Evolutionary conservation across 1,284 basidiomycete species (phyloP), one percentile per base, ranked within the genome.

Genomic region (Malassezia equina): DNA sequence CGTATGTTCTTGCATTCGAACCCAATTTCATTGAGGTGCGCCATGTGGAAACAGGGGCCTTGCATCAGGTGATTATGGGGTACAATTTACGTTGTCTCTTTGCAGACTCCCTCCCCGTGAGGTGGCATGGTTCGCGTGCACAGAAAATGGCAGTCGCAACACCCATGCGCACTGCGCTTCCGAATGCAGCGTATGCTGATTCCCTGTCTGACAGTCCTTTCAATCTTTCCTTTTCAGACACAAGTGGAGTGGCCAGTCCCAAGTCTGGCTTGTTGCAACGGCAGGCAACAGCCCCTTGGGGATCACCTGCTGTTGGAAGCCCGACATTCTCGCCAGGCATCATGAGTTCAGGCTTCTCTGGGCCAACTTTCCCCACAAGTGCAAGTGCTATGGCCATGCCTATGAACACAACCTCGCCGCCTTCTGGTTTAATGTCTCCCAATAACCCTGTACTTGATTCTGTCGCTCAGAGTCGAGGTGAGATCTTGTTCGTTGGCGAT

Each of bases 1-100:
- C 94, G 0, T 98, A 91, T 75, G 88, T 98, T 28, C 80, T 99
- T 39, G 94, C 93, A 0, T 95, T 99, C 69, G 94, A 98, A 73
- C 86, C 90, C 9, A 86, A 85, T 2, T 98, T 99, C 71, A 85
- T 98, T 68, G 94, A 99, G 76, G 86, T 99, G 46, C 85, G 91
- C 40, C 88, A 96, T 72, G 90, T 98, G 59, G 88, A 94, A 73
- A 89, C 86, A 4, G 90, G 93, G 7, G 79, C 84, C 29, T 81
- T 98, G 73, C 85, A 90, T 24, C 94, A 98, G 78, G 87, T 98
- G 67, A 94, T 98, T 59, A 90, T 93, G 61, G 73, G 67, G 29
- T 64, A 70, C 55, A 72, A 73, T 34, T 57, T 75, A 46, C 84
- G 86, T 12, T 82, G 90, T 54, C 78, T 98, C 27, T 98, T 95